Conservation (phyloP, 1,284 basidiomycete genomes). For the Tranzscheliella williamsii region DNA sequence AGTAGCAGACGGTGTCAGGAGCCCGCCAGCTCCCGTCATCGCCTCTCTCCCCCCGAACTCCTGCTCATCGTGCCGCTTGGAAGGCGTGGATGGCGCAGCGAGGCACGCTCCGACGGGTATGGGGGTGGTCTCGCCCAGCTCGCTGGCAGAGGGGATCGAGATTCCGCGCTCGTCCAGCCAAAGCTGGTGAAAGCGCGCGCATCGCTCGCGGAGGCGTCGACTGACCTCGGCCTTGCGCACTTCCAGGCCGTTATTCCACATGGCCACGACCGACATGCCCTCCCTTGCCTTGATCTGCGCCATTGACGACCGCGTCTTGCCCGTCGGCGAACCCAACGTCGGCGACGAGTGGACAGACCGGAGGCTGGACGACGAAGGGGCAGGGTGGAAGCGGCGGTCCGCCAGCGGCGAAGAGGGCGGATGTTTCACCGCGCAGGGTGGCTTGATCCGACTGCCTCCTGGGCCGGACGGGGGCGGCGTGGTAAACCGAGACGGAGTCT, state of each 20-base stretch:
- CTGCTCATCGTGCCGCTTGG: slow-evolving; percentile 77
- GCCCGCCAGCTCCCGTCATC: slow-evolving; percentile 62
- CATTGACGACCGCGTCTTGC: background rate
- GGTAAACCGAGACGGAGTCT: slow-evolving; percentile 10
- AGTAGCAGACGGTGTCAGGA: slow-evolving; percentile 29
- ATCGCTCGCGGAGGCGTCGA: slow-evolving; percentile 30
- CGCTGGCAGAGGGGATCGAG: slow-evolving; percentile 2
- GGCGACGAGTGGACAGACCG: background rate
- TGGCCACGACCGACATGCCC: slow-evolving; percentile 49
- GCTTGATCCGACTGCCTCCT: too few relatives aligned
- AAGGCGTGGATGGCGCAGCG: slow-evolving; percentile 2
- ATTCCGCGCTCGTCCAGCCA: slow-evolving; percentile 38
- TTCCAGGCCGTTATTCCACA: slow-evolving; percentile 57
- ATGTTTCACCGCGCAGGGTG: background rate
- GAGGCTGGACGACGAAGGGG: background rate
- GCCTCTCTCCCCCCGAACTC: slow-evolving; percentile 80
- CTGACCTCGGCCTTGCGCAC: slow-evolving; percentile 46
- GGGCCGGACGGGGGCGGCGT: slow-evolving; percentile 9
- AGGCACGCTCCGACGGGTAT: slow-evolving; percentile 1
- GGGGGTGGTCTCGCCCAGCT: background rate
- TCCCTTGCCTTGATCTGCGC: slow-evolving; percentile 19
- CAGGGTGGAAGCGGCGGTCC: background rate
- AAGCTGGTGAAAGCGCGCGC: slow-evolving; percentile 31
- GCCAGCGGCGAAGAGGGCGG: background rate
- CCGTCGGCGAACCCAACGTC: background rate